Percentiles rank a stretch among this genome's conserved stretches.
These are phyloP conservation scores for Vanilla planifolia DNA, from an alignment of 106 monocot genomes.

Conservation along the genomic window DNA sequence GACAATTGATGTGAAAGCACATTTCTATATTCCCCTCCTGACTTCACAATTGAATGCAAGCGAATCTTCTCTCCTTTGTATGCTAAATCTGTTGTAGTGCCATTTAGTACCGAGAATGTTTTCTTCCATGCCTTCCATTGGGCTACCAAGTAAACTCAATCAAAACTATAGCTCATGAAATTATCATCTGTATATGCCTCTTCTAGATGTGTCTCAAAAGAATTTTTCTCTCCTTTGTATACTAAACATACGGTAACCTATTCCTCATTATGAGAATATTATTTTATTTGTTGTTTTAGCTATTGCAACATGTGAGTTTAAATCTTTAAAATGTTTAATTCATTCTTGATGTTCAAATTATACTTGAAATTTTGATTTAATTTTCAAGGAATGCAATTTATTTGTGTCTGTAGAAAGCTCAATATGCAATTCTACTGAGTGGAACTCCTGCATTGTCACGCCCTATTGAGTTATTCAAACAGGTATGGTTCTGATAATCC, in stretches of 20 bases:
- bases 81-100: no score
- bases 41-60: no score
- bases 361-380: no score
- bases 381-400: no score
- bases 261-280: neutral
- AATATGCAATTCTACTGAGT: slow-evolving; percentile 73
- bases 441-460: slow-evolving; percentile 98
- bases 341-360: neutral
- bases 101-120: no score
- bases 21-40: no score
- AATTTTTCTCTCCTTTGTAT: neutral
- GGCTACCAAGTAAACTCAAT: no score
- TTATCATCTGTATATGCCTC: neutral
- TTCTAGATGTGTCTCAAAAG: neutral
- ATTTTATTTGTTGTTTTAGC: neutral
- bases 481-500: slow-evolving; percentile 36
- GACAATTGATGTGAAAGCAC: no score
- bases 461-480: slow-evolving; percentile 95
- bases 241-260: neutral
- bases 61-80: no score
- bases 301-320: neutral
- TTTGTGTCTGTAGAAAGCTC: slow-evolving; percentile 55
- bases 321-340: no score
- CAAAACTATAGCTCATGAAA: no score
- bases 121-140: no score